Conservation (phyloP, 495 filamentous ascomycete species). For the Opeltia flavorubescens region DNA sequence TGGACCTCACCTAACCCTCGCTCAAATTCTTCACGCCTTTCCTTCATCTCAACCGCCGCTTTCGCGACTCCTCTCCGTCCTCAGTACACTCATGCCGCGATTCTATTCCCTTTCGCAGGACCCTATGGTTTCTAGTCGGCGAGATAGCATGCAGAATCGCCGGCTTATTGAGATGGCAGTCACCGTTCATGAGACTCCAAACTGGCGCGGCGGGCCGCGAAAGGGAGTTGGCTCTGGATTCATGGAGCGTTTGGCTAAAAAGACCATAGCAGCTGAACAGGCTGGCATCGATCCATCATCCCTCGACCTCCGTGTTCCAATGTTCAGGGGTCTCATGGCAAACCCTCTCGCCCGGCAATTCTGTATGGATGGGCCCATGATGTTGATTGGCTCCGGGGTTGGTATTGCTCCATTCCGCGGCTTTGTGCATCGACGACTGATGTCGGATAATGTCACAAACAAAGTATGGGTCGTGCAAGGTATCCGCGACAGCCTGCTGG, state of each 20-base stretch:
- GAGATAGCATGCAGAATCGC: conserved; percentile 52
- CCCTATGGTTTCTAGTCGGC: conserved; percentile 65
- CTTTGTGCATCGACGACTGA: conserved; percentile 87
- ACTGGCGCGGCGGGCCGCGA: conserved; percentile 58
- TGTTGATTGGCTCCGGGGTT: conserved; percentile 90
- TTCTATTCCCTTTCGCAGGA: conserved; percentile 98
- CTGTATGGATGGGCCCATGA: conserved; percentile 84
- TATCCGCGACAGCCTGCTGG: conserved; percentile 79
- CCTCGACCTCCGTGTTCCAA: conserved; percentile 63
- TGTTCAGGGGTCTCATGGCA: conserved; percentile 98
- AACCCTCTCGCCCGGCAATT: conserved; percentile 89
- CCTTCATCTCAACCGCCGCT: conserved; percentile 80
- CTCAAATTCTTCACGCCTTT: conserved; percentile 82
- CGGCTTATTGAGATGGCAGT: conserved; percentile 90
- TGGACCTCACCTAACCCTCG: conserved; percentile 66
- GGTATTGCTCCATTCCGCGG: conserved; percentile 95
- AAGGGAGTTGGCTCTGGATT: conserved; percentile 70
- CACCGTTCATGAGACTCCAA: conserved; percentile 71
- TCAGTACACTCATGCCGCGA: conserved; percentile 82
- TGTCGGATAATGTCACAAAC: conserved; percentile 94
- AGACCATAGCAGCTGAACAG: conserved; percentile 49
- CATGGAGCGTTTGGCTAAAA: conserved; percentile 65
- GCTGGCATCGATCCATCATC: conserved; percentile 34
- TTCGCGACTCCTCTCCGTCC: conserved; percentile 61
- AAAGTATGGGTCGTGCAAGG: conserved; percentile 99